phyloP scores from a whole-genome alignment of 192 early-diverging fungal species.

The Rhizophagus sp. region DNA sequence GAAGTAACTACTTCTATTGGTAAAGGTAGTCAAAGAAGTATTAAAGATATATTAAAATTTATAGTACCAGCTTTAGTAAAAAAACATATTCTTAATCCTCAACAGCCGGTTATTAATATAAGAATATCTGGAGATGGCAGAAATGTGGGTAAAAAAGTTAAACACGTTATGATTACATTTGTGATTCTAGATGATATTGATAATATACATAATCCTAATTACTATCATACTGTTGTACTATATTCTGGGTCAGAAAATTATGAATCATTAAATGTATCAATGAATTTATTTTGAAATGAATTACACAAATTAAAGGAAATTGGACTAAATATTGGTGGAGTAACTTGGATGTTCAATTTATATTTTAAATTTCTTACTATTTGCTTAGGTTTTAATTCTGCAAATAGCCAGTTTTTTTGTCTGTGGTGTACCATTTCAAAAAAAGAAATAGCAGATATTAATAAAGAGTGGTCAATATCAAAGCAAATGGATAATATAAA shows the following conservation, averaged over 20 bases:
- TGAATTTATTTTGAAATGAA: neutral
- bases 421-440: no score
- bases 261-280: neutral
- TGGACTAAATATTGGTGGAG: neutral
- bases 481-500: neutral
- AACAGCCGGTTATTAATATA: neutral
- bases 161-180: constrained; percentile 1
- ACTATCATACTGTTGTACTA: neutral
- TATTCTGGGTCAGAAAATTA: neutral
- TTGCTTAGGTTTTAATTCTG: no score
- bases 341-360: neutral
- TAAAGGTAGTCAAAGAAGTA: neutral
- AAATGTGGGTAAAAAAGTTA: constrained; percentile 7
- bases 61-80: neutral
- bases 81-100: neutral
- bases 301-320: neutral
- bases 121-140: neutral
- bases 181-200: neutral
- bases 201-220: neutral
- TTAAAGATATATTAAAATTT: no score
- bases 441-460: no score
- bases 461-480: no score
- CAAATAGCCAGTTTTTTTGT: no score
- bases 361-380: no score
- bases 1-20: neutral